These are phyloP conservation scores for Podaxis rugospora DNA, from an alignment of 768 basidiomycete genomes.

Conservation along the genomic window DNA sequence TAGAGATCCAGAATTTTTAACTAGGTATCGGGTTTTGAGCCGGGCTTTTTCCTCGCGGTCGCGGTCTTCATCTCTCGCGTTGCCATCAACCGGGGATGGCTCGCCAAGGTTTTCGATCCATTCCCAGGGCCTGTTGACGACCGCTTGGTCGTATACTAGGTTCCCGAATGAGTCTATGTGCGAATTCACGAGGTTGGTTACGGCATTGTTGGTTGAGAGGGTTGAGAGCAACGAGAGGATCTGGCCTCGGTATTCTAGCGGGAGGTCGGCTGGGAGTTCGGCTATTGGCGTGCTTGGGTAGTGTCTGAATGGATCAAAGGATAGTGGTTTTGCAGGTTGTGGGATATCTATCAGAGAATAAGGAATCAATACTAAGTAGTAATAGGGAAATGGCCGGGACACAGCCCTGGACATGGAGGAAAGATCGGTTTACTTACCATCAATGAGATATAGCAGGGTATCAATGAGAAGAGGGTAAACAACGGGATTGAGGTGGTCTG, in stretches of 20 bases:
- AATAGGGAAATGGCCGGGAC: neutral
- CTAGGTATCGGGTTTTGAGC: slow-evolving; percentile 26
- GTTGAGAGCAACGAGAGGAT: slow-evolving; percentile 56
- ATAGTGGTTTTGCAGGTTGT: slow-evolving; percentile 45
- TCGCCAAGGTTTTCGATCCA: slow-evolving; percentile 81
- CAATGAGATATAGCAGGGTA: slow-evolving; percentile 68
- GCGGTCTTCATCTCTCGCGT: slow-evolving; percentile 35
- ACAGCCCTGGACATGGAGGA: neutral
- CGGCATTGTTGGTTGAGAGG: slow-evolving; percentile 43
- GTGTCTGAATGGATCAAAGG: slow-evolving; percentile 59
- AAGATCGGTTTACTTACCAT: slow-evolving; percentile 46
- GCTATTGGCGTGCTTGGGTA: slow-evolving; percentile 51
- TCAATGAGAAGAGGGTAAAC: slow-evolving; percentile 67
- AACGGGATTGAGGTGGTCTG: slow-evolving; percentile 49
- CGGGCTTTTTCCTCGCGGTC: slow-evolving; percentile 38
- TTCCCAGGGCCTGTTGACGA: slow-evolving; percentile 80
- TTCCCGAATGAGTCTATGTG: slow-evolving; percentile 53
- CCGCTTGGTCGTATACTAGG: slow-evolving; percentile 42
- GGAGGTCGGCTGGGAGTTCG: slow-evolving; percentile 52
- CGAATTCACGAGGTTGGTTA: slow-evolving; percentile 55
- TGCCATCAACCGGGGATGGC: slow-evolving; percentile 35
- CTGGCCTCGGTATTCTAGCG: slow-evolving; percentile 52
- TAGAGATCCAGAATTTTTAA: slow-evolving; percentile 68
- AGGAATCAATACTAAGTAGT: neutral
- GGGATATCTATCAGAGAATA: slow-evolving; percentile 50